Conservation (phyloP, 306 rosid species). For the Morella rubra region DNA sequence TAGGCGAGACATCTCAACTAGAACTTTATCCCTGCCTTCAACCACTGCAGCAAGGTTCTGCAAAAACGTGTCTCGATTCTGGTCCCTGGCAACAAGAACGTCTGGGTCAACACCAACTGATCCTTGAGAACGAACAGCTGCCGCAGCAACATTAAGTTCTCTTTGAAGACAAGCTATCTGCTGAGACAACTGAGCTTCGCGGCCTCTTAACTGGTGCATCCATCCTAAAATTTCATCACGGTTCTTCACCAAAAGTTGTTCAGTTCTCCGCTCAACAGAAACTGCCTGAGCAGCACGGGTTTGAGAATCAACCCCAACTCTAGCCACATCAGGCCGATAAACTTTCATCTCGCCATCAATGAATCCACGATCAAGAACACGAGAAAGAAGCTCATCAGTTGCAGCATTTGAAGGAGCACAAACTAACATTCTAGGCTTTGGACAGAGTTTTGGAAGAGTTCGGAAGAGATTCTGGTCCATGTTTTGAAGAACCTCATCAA, state of each 20-base stretch:
- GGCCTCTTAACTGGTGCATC: constrained; percentile 88
- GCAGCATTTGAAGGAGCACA: constrained; percentile 99
- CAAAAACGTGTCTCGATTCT: constrained; percentile 76
- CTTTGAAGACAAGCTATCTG: constrained; percentile 79
- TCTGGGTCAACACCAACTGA: constrained; percentile 99
- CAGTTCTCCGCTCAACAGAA: constrained; percentile 98
- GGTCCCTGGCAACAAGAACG: constrained; percentile 83
- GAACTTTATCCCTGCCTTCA: constrained; percentile 84
- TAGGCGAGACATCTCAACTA: constrained; percentile 95
- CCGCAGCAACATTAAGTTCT: constrained; percentile 89
- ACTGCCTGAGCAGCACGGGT: constrained; percentile 99
- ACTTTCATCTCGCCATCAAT: constrained; percentile 99
- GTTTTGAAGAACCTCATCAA: constrained; percentile 94
- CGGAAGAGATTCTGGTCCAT: constrained; percentile 97
- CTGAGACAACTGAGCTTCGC: constrained; percentile 74
- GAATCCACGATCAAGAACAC: constrained; percentile 96
- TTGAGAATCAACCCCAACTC: constrained; percentile 98
- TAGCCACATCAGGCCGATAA: constrained; percentile 97
- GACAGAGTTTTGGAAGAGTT: constrained; percentile 90
- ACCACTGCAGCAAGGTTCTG: constrained; percentile 92
- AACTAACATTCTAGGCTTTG: constrained; percentile 96
- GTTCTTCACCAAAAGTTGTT: constrained; percentile 82
- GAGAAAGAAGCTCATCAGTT: constrained; percentile 97
- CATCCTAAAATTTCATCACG: constrained; percentile 81
- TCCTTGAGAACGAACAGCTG: constrained; percentile 87